Conservation (phyloP, 108 stramenopile genomes). For the Chaetoceros muelleri region DNA sequence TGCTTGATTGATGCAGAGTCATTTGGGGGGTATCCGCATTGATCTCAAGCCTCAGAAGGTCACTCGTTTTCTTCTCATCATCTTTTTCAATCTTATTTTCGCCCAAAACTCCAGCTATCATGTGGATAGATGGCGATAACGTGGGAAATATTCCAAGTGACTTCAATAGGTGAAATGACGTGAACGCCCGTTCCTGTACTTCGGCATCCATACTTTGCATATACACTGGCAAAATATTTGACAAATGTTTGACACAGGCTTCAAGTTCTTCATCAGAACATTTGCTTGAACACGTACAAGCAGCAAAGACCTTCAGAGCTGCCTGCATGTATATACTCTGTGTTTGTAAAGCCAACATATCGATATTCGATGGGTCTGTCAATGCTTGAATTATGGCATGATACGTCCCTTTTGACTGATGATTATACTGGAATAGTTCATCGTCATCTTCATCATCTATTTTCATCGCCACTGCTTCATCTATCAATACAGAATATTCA, state of each 20-base stretch:
- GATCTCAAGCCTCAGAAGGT: not conserved
- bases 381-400: constrained; percentile 62
- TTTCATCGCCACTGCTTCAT: constrained; percentile 34
- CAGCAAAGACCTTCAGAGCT: constrained; percentile 81
- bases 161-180: constrained; percentile 48
- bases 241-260: constrained; percentile 38
- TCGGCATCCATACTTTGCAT: constrained; percentile 59
- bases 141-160: constrained; percentile 39
- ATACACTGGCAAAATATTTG: constrained; percentile 36
- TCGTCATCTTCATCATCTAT: constrained; percentile 41
- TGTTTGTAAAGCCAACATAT: constrained; percentile 30
- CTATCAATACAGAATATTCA: constrained; percentile 81
- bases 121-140: constrained; percentile 1
- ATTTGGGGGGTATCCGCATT: no score
- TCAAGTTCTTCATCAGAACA: constrained; percentile 39
- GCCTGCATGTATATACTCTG: constrained; percentile 87
- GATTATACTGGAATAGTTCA: constrained; percentile 22
- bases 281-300: constrained; percentile 39
- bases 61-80: constrained; percentile 2
- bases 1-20: no score
- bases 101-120: constrained; percentile 1
- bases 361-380: constrained; percentile 43
- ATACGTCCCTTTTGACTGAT: constrained; percentile 37
- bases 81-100: constrained; percentile 25
- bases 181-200: constrained; percentile 89